A percentile compares a stretch with the other conserved stretches of the same genome.
phyloP scores from a whole-genome alignment of 2,329 filamentous ascomycete species.

The Dothiorella sarmentorum region DNA sequence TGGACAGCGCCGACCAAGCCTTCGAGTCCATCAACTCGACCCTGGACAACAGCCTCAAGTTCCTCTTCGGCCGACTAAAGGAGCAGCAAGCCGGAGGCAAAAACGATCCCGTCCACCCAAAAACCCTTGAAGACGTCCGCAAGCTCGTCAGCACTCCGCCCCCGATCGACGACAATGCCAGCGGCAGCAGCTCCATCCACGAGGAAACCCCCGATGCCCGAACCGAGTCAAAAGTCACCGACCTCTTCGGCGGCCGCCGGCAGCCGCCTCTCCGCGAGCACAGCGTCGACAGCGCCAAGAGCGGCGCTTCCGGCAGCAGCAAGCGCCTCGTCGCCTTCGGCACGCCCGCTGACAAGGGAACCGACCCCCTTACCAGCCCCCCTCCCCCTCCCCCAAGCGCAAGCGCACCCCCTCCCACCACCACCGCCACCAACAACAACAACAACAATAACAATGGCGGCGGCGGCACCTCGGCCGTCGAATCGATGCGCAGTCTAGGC shows the following conservation, averaged over 20 bases:
- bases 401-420: slow-evolving; percentile 23
- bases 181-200: slow-evolving; percentile 53
- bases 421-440: no score
- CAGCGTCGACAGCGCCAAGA: slow-evolving; percentile 70
- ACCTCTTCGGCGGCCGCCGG: slow-evolving; percentile 68
- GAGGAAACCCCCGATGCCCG: slow-evolving; percentile 31
- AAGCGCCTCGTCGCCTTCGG: slow-evolving; percentile 57
- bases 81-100: slow-evolving; percentile 53
- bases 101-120: slow-evolving; percentile 37
- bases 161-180: slow-evolving; percentile 50
- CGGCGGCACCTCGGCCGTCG: slow-evolving; percentile 63
- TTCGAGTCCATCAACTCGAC: slow-evolving; percentile 90
- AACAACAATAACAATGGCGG: no score
- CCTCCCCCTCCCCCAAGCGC: no score
- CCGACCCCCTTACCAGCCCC: slow-evolving; percentile 1
- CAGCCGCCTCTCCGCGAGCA: slow-evolving; percentile 63
- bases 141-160: slow-evolving; percentile 75
- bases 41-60: slow-evolving; percentile 88
- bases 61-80: slow-evolving; percentile 82
- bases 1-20: slow-evolving; percentile 85
- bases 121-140: slow-evolving; percentile 87
- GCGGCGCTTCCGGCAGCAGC: slow-evolving; percentile 60
- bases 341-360: slow-evolving; percentile 27
- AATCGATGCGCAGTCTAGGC: slow-evolving; percentile 77
- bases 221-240: slow-evolving; percentile 48